Conservation (phyloP, 129 eudicot genomes). For the Centella asiatica region DNA sequence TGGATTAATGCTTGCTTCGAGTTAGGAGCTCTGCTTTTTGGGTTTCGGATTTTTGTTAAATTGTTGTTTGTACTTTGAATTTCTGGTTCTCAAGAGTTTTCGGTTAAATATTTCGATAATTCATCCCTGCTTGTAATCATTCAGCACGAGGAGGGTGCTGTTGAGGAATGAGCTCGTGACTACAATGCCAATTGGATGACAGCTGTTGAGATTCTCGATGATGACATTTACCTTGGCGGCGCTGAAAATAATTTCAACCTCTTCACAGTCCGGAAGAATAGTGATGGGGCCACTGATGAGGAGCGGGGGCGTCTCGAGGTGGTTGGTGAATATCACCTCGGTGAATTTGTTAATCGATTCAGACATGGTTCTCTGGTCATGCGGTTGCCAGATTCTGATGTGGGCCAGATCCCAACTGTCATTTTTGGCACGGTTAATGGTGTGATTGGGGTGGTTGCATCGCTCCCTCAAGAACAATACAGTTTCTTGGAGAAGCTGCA, state of each 20-base stretch:
- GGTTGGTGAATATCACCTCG: slow-evolving; percentile 92
- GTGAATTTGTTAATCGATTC: slow-evolving; percentile 85
- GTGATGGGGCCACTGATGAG: slow-evolving; percentile 97
- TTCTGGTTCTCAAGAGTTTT: not conserved
- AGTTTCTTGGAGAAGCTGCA: slow-evolving; percentile 77
- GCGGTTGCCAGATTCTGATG: slow-evolving; percentile 89
- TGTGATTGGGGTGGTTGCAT: slow-evolving; percentile 91
- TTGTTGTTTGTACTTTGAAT: not conserved
- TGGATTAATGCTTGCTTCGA: not conserved
- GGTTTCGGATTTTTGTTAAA: not conserved
- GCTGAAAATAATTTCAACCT: slow-evolving; percentile 89
- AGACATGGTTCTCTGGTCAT: slow-evolving; percentile 92
- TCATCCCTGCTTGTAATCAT: not conserved
- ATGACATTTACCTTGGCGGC: slow-evolving; percentile 87
- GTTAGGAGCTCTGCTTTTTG: not conserved
- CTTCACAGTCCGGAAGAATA: slow-evolving; percentile 86
- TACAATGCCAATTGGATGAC: slow-evolving; percentile 99
- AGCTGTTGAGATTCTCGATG: slow-evolving; percentile 90
- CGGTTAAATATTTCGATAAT: not conserved
- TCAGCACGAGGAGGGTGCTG: slow-evolving; percentile 98
- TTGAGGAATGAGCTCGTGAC: slow-evolving; percentile 98
- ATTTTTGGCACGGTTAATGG: slow-evolving; percentile 92
- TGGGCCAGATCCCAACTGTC: slow-evolving; percentile 76
- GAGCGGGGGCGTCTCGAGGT: slow-evolving; percentile 95
- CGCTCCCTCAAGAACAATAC: slow-evolving; percentile 82